These are phyloP conservation scores for Stereum hirsutum DNA, from an alignment of 1,284 basidiomycete genomes.

Conservation along the genomic window DNA sequence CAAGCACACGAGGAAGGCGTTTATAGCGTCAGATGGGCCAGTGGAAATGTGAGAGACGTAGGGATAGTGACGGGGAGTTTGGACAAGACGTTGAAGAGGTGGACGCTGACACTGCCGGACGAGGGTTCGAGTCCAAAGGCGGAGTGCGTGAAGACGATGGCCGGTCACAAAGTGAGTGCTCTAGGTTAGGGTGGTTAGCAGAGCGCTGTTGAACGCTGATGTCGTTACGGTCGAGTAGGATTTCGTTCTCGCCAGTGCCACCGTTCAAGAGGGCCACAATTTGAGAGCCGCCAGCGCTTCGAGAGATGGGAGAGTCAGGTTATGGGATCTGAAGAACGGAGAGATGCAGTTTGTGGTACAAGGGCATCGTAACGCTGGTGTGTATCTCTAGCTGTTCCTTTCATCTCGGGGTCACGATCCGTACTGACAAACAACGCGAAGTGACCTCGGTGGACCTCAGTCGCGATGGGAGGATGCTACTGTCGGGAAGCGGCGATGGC, in stretches of 20 bases:
- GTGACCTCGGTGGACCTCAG: conserved; percentile 84
- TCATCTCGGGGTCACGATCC: background rate
- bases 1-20: conserved; percentile 27
- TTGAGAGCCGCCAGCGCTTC: conserved; percentile 83
- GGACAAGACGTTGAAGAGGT: conserved; percentile 83
- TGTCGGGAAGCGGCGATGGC: conserved; percentile 85
- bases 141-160: conserved; percentile 4
- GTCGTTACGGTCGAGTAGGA: conserved; percentile 32
- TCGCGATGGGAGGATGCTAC: conserved; percentile 65
- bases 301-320: conserved; percentile 84
- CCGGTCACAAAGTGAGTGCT: conserved; percentile 2
- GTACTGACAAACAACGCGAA: conserved; percentile 16
- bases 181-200: background rate
- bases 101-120: conserved; percentile 39
- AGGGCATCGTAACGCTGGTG: conserved; percentile 83
- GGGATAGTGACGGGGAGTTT: conserved; percentile 76
- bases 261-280: conserved; percentile 68
- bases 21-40: conserved; percentile 3
- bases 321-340: conserved; percentile 76
- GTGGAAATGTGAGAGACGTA: conserved; percentile 50
- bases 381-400: conserved; percentile 13
- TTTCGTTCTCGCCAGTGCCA: conserved; percentile 73
- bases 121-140: background rate
- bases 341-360: conserved; percentile 79
- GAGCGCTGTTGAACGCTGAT: background rate